phyloP scores from a whole-genome alignment of 352 stramenopile genomes.

The Phytopythium vexans region DNA sequence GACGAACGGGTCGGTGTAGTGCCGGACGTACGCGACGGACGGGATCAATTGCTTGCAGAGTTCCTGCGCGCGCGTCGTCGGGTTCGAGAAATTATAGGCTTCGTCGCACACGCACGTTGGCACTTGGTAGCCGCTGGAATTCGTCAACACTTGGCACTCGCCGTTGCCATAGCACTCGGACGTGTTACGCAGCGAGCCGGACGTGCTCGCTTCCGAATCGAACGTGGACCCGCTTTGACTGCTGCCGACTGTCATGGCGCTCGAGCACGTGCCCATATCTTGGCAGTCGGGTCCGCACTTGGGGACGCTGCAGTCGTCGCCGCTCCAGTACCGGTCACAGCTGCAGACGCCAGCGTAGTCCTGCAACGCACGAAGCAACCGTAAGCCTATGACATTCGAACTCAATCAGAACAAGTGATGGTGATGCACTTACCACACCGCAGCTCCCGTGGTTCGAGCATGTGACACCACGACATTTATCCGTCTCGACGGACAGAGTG shows the following conservation, averaged over 20 bases:
- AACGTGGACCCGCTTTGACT: too few species aligned
- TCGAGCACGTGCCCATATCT: conserved; percentile 49
- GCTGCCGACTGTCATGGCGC: conserved; percentile 6
- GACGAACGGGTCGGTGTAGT: conserved; percentile 45
- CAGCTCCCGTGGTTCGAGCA: conserved; percentile 61
- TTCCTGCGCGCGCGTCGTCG: conserved; percentile 33
- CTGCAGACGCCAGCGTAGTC: conserved; percentile 63
- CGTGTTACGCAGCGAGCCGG: conserved; percentile 42
- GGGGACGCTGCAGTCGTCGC: conserved; percentile 66
- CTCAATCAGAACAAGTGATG: background rate
- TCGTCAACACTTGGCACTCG: conserved; percentile 33
- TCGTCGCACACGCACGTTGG: conserved; percentile 64
- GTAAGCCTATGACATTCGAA: background rate
- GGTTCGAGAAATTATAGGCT: conserved; percentile 49
- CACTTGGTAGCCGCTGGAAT: conserved; percentile 12
- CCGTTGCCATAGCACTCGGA: conserved; percentile 78
- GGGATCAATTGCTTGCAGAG: conserved; percentile 62
- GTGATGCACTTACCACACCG: conserved; percentile 29
- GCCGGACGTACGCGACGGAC: conserved; percentile 54
- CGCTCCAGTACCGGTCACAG: conserved; percentile 75
- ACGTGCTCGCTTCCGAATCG: background rate
- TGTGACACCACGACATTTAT: conserved; percentile 61
- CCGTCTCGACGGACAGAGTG: conserved; percentile 45
- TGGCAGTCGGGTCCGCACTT: conserved; percentile 71
- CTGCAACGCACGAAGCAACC: conserved; percentile 3